Evolutionary conservation across 2,329 filamentous ascomycete genomes (phyloP).

Genomic region (Trichoderma sp.): DNA sequence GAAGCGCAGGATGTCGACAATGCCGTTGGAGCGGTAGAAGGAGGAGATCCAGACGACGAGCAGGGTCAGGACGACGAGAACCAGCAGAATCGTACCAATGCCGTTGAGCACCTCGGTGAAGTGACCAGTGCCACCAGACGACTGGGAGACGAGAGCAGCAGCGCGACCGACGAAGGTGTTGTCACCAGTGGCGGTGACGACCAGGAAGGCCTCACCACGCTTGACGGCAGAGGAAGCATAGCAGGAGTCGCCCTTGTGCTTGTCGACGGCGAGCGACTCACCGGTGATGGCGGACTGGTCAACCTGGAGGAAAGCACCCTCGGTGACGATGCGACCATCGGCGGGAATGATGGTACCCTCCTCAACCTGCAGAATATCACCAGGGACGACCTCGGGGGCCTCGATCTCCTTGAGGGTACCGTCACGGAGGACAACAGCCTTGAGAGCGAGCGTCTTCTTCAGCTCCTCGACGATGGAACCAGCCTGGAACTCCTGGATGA

Average conservation of each 20-base stretch:
- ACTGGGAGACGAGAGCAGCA: constrained; percentile 80
- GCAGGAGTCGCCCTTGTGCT: constrained; percentile 77
- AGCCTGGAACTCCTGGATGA: constrained; percentile 86
- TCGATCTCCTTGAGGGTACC: constrained; percentile 75
- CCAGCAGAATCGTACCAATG: constrained; percentile 77
- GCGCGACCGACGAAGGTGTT: constrained; percentile 88
- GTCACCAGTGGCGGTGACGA: constrained; percentile 83
- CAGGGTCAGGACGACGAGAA: constrained; percentile 79
- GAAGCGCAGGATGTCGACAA: constrained; percentile 78
- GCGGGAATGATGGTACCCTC: constrained; percentile 90
- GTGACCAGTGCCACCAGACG: constrained; percentile 74
- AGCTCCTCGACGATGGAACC: constrained; percentile 88
- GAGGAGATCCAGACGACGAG: constrained; percentile 82
- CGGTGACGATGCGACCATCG: constrained; percentile 82
- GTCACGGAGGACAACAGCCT: constrained; percentile 84
- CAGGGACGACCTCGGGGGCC: constrained; percentile 81
- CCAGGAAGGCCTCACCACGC: constrained; percentile 82
- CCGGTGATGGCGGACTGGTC: constrained; percentile 92
- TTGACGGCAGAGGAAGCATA: constrained; percentile 88
- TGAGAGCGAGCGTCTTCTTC: constrained; percentile 87
- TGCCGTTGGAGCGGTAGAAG: constrained; percentile 84
- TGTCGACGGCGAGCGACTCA: constrained; percentile 89
- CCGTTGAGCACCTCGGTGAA: constrained; percentile 90
- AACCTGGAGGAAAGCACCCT: constrained; percentile 82
- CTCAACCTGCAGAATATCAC: constrained; percentile 87